A percentile compares a stretch with the other conserved stretches of the same genome.
These are phyloP conservation scores for Selenicereus undatus DNA, from an alignment of 148 eudicot genomes.

Conservation along the genomic window DNA sequence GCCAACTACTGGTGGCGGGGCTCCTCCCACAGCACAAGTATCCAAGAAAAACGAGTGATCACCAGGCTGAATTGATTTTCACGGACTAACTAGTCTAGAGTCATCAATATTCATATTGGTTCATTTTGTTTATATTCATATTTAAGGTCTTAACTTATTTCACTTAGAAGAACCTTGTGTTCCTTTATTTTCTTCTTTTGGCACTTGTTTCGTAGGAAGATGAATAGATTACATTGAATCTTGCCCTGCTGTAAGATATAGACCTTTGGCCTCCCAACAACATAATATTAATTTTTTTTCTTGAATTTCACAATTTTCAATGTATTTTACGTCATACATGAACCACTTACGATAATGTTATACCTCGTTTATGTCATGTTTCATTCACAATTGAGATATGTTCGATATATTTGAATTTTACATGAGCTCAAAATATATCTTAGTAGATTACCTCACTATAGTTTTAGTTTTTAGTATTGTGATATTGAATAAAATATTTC, in stretches of 20 bases:
- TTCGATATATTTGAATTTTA: too few species aligned
- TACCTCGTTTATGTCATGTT: too few species aligned
- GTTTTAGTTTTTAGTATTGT: too few species aligned
- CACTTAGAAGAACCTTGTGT: not conserved
- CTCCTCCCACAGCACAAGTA: constrained; percentile 17
- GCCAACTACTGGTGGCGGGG: constrained; percentile 34
- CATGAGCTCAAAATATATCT: too few species aligned
- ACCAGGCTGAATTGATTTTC: not conserved
- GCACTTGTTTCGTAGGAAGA: too few species aligned
- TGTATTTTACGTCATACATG: not conserved
- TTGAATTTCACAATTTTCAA: too few species aligned
- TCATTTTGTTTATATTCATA: not conserved
- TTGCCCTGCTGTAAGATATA: not conserved
- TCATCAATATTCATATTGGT: not conserved
- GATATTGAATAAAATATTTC: too few species aligned
- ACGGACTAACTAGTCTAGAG: not conserved
- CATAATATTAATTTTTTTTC: too few species aligned
- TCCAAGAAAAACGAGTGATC: not conserved
- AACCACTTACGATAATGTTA: not conserved
- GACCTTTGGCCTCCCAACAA: not conserved
- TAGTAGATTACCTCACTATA: too few species aligned
- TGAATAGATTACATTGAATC: not conserved
- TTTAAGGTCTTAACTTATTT: constrained; percentile 1
- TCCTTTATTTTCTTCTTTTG: not conserved
- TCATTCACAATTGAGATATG: too few species aligned